Conservation (phyloP, 2,329 filamentous ascomycete genomes). For the Albifimbria verrucaria region DNA sequence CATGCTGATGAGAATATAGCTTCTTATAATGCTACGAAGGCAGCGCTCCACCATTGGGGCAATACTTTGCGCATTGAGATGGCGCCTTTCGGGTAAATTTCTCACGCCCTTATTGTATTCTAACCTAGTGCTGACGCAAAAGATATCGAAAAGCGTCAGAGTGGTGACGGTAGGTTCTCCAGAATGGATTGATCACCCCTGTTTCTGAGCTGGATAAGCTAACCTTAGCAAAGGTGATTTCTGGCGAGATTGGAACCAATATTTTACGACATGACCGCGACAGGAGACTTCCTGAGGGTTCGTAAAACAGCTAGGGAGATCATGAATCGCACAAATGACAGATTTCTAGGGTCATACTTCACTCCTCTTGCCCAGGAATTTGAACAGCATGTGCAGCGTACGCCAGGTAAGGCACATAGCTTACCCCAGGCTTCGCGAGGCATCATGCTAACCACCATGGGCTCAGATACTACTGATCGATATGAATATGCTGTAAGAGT, state of each 20-base stretch:
- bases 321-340: not conserved
- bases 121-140: too few relatives aligned
- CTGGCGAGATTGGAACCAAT: slow-evolving; percentile 8
- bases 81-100: slow-evolving; percentile 14
- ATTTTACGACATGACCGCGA: slow-evolving; percentile 7
- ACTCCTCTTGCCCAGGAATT: not conserved
- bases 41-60: slow-evolving; percentile 3
- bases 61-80: slow-evolving; percentile 16
- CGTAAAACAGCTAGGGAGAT: not conserved
- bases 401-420: not conserved
- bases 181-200: too few relatives aligned
- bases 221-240: slow-evolving; percentile 6
- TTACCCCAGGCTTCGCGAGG: not conserved
- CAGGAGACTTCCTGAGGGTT: not conserved
- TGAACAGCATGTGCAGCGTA: not conserved
- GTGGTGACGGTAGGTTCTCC: not conserved
- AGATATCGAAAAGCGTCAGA: not conserved
- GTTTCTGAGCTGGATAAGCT: not conserved
- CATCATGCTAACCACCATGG: not conserved
- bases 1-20: not conserved
- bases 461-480: not conserved
- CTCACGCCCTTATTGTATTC: too few relatives aligned
- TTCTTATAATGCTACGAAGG: slow-evolving; percentile 15
- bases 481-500: not conserved
- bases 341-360: not conserved